Base-by-base conservation (phyloP, 1,139 yeast genomes). In the Kluyveromyces sp. region DNA sequence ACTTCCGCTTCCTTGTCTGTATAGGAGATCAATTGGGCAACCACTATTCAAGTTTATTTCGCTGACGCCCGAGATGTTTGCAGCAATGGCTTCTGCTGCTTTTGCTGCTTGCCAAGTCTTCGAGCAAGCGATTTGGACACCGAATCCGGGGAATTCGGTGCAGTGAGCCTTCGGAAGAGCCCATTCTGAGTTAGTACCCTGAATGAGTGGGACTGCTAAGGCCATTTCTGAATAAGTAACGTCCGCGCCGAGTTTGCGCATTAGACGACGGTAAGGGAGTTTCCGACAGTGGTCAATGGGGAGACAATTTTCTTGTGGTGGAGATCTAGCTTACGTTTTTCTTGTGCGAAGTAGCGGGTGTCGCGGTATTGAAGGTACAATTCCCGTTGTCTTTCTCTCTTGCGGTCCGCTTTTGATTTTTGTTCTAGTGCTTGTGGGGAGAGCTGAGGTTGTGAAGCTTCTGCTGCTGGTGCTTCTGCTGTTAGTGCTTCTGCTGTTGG, bases 171-270 rank as follows among this genome's bases (percentile, higher is more conserved):
- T 84, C 29, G 97, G 89, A 44, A 92, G 72, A 0, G 99, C 99
- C 99, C 99, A 92, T 67, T 92, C 99, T 2, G 95, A 79, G 61
- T 88, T 87, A 36, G 83, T 78, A 25, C 97, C 98, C 63, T 87
- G 95, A 38, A 92, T 71, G 47, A 92, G 70, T 1, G 98, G 97
- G 42, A 86, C 70, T 1, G 59, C 71, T 38, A 92, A 74, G 0
- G 97, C 97, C 98, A 92, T 94, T 68, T 92, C 99, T 41, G 92
- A 78, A 64, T 87, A 92, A 0, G 98, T 92, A 15, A 90, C 77
- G 59, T 92, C 97, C 4, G 96, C 96, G 28, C 97, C 97, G 35
- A 88, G 69, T 1, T 83, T 74, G 59, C 83, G 85, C 97, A 94
- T 92, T 50, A 94, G 74, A 55, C 97, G 77, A 65, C 99, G 83